A percentile compares a stretch with the other conserved stretches of the same genome.
phyloP scores from a whole-genome alignment of 148 eudicot species.

The Persicaria maculosa region DNA sequence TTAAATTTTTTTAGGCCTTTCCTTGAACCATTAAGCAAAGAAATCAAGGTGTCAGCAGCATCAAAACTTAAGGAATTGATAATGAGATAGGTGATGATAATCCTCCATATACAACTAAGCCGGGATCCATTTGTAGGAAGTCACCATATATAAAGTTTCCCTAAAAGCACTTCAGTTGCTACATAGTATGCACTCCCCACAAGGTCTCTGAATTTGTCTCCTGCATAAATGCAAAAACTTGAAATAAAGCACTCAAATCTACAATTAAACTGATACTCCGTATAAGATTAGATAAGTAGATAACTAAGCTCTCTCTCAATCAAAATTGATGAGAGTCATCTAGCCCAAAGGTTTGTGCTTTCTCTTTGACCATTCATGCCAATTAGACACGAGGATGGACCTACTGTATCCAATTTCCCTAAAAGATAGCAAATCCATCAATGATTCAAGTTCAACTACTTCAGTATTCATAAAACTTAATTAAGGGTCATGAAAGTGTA shows the following conservation, averaged over 20 bases:
- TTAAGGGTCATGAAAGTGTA: neutral
- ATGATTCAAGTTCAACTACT: neutral
- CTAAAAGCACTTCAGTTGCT: constrained; percentile 76
- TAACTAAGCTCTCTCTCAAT: neutral
- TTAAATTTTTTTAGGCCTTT: too few species aligned
- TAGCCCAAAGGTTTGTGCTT: neutral
- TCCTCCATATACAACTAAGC: too few species aligned
- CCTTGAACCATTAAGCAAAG: too few species aligned
- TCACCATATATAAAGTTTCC: too few species aligned
- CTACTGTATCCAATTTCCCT: neutral
- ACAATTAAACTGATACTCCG: neutral
- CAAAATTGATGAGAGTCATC: neutral
- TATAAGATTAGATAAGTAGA: neutral
- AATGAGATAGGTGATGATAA: too few species aligned
- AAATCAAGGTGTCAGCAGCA: too few species aligned
- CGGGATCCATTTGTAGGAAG: too few species aligned
- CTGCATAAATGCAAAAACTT: constrained; percentile 36
- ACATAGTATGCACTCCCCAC: constrained; percentile 99
- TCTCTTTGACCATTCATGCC: neutral
- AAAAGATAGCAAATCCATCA: neutral
- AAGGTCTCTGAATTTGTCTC: constrained; percentile 79
- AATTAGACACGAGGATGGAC: neutral
- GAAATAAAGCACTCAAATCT: constrained; percentile 9
- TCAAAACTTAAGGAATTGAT: too few species aligned
- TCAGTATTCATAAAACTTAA: neutral